phyloP scores from a whole-genome alignment of 129 eudicot species.

The Tanacetum coccineum region DNA sequence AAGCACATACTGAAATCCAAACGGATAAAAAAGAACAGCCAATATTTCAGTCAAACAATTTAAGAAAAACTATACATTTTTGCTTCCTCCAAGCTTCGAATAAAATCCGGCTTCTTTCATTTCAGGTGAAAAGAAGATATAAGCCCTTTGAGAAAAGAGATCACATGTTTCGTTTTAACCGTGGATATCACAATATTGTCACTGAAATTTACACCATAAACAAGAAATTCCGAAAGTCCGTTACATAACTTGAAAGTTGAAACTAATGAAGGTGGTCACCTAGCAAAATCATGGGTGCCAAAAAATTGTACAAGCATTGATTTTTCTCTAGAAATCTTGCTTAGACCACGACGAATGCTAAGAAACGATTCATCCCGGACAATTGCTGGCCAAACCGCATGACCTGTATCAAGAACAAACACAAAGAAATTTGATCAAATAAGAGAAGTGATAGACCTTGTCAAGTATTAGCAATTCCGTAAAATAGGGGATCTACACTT shows the following conservation, averaged over 20 bases:
- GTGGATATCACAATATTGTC: slow-evolving; percentile 33
- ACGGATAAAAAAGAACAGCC: not conserved
- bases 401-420: too few species aligned
- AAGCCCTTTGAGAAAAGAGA: slow-evolving; percentile 85
- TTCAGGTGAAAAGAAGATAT: slow-evolving; percentile 74
- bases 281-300: slow-evolving; percentile 98
- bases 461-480: too few species aligned
- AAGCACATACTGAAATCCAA: not conserved
- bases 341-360: too few species aligned
- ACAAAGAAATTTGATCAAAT: too few species aligned
- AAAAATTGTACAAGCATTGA: slow-evolving; percentile 89
- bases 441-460: too few species aligned
- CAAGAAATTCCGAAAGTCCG: slow-evolving; percentile 1
- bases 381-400: too few species aligned
- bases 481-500: too few species aligned
- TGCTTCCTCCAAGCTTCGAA: too few species aligned
- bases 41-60: slow-evolving; percentile 2
- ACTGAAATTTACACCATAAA: slow-evolving; percentile 4
- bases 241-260: too few species aligned
- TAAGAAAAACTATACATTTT: too few species aligned
- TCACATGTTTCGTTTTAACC: too few species aligned
- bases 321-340: slow-evolving; percentile 64
- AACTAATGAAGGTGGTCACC: slow-evolving; percentile 35
- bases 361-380: too few species aligned
- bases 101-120: slow-evolving; percentile 71